Percentiles rank a stretch among this genome's conserved stretches.
Evolutionary conservation across 2,329 filamentous ascomycete genomes (phyloP).

Genomic region (Nannizziopsis arthrosporioides): DNA sequence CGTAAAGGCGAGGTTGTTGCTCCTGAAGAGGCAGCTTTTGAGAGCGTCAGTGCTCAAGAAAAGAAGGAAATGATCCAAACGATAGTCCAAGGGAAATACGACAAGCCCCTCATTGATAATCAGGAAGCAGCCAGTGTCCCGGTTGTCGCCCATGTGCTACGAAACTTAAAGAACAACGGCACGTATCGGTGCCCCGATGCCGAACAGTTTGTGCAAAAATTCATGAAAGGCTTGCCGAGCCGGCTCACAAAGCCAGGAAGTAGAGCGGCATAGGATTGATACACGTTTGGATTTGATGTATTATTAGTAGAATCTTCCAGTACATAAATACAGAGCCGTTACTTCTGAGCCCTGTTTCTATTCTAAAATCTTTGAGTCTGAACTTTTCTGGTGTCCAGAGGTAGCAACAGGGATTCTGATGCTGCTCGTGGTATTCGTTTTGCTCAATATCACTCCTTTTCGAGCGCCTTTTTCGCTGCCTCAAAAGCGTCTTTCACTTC

Average conservation of each 20-base stretch:
- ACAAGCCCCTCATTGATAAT: constrained; percentile 7
- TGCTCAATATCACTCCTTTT: constrained; percentile 17
- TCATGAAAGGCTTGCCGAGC: constrained; percentile 26
- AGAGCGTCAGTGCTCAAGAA: constrained; percentile 7
- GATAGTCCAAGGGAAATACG: constrained; percentile 11
- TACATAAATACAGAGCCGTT: constrained; percentile 4
- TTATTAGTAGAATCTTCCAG: neutral
- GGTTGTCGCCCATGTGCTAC: constrained; percentile 25
- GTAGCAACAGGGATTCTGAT: neutral
- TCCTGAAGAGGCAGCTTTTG: constrained; percentile 20
- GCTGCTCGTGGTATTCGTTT: neutral
- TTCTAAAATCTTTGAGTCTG: neutral
- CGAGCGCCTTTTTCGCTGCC: constrained; percentile 29
- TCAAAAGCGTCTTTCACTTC: constrained; percentile 38
- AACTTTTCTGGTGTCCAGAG: neutral
- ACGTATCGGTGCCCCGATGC: constrained; percentile 31
- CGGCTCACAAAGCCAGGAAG: neutral
- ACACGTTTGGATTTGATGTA: neutral
- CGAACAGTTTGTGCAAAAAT: constrained; percentile 28
- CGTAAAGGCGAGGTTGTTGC: constrained; percentile 29
- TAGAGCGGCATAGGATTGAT: neutral
- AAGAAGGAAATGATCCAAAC: constrained; percentile 5
- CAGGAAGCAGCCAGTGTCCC: constrained; percentile 12
- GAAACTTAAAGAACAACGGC: constrained; percentile 31
- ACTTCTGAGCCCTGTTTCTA: constrained; percentile 1